These are phyloP conservation scores for Geotrichum europaeum DNA, from an alignment of 1,139 yeast genomes.

Conservation along the genomic window DNA sequence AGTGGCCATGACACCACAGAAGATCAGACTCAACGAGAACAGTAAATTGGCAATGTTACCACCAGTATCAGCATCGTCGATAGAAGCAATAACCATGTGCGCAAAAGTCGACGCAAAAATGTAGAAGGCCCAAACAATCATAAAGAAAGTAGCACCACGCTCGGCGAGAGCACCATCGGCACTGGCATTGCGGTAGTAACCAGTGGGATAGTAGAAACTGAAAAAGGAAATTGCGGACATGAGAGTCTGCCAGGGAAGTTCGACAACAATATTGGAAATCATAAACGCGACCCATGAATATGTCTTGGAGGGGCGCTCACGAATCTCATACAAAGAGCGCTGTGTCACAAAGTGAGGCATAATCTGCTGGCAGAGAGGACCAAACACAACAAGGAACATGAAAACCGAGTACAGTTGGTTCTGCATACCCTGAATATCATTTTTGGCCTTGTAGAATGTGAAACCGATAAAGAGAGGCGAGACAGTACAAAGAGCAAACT, in stretches of 20 bases:
- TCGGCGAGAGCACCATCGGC: constrained; percentile 46
- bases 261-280: constrained; percentile 60
- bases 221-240: constrained; percentile 56
- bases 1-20: constrained; percentile 77
- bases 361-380: constrained; percentile 64
- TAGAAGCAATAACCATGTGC: constrained; percentile 56
- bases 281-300: constrained; percentile 60
- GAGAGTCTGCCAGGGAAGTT: constrained; percentile 67
- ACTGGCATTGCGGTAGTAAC: constrained; percentile 37
- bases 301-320: constrained; percentile 75
- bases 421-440: constrained; percentile 44
- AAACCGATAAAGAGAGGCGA: constrained; percentile 66
- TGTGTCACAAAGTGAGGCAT: constrained; percentile 65
- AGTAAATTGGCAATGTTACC: constrained; percentile 60
- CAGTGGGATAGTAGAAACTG: constrained; percentile 80
- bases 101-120: constrained; percentile 61
- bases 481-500: constrained; percentile 47
- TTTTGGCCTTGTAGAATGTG: constrained; percentile 63
- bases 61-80: constrained; percentile 65
- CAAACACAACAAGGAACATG: constrained; percentile 59
- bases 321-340: constrained; percentile 78
- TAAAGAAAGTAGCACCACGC: constrained; percentile 67
- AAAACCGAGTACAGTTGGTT: constrained; percentile 54
- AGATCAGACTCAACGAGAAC: constrained; percentile 62
- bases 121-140: constrained; percentile 49